Evolutionary conservation across 768 basidiomycete species (phyloP).

Genomic region (Thelephora ganbajun): DNA sequence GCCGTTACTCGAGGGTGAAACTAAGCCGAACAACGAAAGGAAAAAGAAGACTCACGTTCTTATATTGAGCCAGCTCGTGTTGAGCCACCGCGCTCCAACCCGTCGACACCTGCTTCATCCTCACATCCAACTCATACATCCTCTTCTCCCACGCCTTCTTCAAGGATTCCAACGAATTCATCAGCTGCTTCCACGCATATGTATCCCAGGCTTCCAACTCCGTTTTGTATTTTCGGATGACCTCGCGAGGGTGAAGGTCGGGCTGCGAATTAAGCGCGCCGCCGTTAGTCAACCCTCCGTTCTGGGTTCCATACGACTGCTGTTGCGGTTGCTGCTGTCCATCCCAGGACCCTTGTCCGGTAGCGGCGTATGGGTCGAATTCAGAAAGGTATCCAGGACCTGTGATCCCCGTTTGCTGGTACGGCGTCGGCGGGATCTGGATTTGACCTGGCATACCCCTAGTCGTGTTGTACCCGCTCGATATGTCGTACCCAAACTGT

Average conservation of each 20-base stretch:
- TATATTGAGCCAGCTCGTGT: conserved; percentile 40
- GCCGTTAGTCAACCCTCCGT: conserved; percentile 1
- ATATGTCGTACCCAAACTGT: not conserved
- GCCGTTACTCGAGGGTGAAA: not conserved
- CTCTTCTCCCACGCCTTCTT: conserved; percentile 51
- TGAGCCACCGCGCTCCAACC: conserved; percentile 5
- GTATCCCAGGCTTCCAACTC: conserved; percentile 62
- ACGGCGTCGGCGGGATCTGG: conserved; percentile 2
- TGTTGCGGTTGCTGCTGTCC: conserved; percentile 9
- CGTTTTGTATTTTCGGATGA: conserved; percentile 47
- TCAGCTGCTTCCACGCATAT: conserved; percentile 54
- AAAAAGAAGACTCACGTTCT: conserved; percentile 30
- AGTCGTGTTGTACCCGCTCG: not conserved
- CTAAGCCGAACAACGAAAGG: not conserved
- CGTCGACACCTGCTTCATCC: conserved; percentile 26
- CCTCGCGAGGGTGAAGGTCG: conserved; percentile 55
- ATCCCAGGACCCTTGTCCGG: conserved; percentile 9
- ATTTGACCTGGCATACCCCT: not conserved
- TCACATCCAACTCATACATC: conserved; percentile 38
- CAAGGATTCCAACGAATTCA: conserved; percentile 47
- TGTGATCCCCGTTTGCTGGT: conserved; percentile 2
- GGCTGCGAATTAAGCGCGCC: conserved; percentile 9
- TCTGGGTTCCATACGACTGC: conserved; percentile 1
- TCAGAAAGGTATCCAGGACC: not conserved
- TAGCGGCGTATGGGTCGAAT: not conserved